Base-by-base conservation (phyloP, 2,329 filamentous ascomycete species). In the Laburnicola sp. region DNA sequence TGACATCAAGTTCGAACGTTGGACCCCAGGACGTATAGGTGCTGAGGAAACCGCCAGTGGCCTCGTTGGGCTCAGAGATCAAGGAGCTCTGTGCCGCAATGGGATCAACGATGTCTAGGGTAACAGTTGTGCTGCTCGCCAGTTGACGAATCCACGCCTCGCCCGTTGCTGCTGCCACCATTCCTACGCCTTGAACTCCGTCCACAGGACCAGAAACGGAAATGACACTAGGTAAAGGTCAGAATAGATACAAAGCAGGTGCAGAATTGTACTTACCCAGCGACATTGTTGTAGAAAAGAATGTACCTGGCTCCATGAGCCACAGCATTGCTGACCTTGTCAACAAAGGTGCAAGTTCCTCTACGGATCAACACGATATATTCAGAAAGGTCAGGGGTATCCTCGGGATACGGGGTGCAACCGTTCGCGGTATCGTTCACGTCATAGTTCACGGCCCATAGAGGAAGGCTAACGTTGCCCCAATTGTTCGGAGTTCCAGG, bases 351-450 rank as follows among this genome's bases (percentile, higher is more conserved):
- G 65, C 84, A 87, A 6, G 71, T 78, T 42, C 84, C 84, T 23
- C 83, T 79, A 40, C 81, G 81, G 34, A 87, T 74, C 6, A 87
- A 77, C 2, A 85, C 82, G 38, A 87, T 79, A 43, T 81, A 75
- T 25, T 72, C 74, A 34, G 78, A 79, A 10, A 88, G 74, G 54
- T 86, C 79, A 1, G 83, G 81, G 0, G 81, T 83, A 53, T 75
- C 73, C 6, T 68, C 75, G 3, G 82, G 80, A 37, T 79, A 77
- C 6, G 79, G 65, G 2, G 75, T 63, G 61, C 85, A 87, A 6
- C 72, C 82, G 56, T 81, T 77, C 30, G 78, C 74, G 1, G 73
- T 53, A 30, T 79, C 74, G 2, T 74, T 73, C 7, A 76, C 75
- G 67, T 86, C 74, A 53, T 76, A 76, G 61, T 71, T 80, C 27